Percentiles rank a stretch among this genome's conserved stretches.
phyloP scores from a whole-genome alignment of 1,284 basidiomycete genomes.

The Pseudozyma sp. region DNA sequence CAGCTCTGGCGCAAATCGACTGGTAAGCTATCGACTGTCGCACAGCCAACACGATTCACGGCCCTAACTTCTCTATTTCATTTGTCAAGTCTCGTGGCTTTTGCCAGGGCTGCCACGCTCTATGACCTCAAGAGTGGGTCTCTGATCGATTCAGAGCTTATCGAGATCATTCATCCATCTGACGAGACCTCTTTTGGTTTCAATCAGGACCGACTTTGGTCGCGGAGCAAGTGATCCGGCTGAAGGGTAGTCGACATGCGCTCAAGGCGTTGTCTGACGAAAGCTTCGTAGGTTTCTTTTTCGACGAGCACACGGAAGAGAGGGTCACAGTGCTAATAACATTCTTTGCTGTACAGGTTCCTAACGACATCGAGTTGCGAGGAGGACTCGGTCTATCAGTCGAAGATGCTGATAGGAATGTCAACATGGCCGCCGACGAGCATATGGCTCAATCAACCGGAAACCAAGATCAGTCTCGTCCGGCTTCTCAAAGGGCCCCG shows the following conservation, averaged over 20 bases:
- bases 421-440: not conserved
- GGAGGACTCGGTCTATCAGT: slow-evolving; percentile 21
- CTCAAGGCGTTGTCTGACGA: slow-evolving; percentile 44
- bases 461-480: not conserved
- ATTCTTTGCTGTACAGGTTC: slow-evolving; percentile 21
- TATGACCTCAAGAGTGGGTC: slow-evolving; percentile 36
- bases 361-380: slow-evolving; percentile 42
- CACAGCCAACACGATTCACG: not conserved
- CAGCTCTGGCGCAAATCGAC: slow-evolving; percentile 36
- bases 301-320: not conserved
- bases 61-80: not conserved
- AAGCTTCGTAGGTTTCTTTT: slow-evolving; percentile 26
- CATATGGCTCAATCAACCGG: not conserved
- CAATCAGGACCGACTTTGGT: slow-evolving; percentile 27
- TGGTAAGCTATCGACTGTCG: slow-evolving; percentile 18
- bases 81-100: slow-evolving; percentile 27
- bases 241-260: slow-evolving; percentile 40
- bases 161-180: not conserved
- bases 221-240: slow-evolving; percentile 25
- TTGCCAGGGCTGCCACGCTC: slow-evolving; percentile 31
- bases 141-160: no score
- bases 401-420: not conserved
- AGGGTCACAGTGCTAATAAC: not conserved
- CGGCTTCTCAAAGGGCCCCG: not conserved
- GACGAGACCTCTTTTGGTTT: not conserved